phyloP scores from a whole-genome alignment of 2,329 filamentous ascomycete genomes.

The Ceratocystis alfenasii region DNA sequence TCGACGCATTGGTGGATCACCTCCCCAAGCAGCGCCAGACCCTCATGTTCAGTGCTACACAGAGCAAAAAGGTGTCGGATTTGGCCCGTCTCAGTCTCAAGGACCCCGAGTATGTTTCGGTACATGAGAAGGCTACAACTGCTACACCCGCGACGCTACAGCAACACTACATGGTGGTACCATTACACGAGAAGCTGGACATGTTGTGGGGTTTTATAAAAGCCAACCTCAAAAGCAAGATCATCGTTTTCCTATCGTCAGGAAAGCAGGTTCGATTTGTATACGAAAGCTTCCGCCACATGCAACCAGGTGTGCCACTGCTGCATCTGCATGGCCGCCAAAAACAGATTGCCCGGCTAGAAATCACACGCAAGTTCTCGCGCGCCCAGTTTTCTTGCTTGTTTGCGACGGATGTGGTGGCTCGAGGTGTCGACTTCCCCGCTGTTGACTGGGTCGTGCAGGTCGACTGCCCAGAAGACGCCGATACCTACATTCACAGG shows the following conservation, averaged over 20 bases:
- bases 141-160: constrained; percentile 77
- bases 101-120: constrained; percentile 89
- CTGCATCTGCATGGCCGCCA: constrained; percentile 89
- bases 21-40: constrained; percentile 79
- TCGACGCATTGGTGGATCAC: constrained; percentile 89
- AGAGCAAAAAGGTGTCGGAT: constrained; percentile 88
- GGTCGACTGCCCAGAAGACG: constrained; percentile 90
- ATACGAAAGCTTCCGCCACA: constrained; percentile 81
- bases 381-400: constrained; percentile 72
- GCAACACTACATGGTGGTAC: constrained; percentile 82
- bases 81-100: constrained; percentile 75
- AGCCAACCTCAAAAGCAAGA: constrained; percentile 82
- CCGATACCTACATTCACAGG: constrained; percentile 94
- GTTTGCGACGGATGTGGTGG: constrained; percentile 91
- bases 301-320: constrained; percentile 87
- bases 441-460: constrained; percentile 99
- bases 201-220: constrained; percentile 89
- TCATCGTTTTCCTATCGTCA: constrained; percentile 87
- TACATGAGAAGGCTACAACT: constrained; percentile 67
- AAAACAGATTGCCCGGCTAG: constrained; percentile 77
- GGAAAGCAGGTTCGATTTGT: constrained; percentile 95
- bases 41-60: constrained; percentile 87
- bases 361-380: constrained; percentile 76
- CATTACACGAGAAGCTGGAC: constrained; percentile 78
- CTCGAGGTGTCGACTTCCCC: constrained; percentile 87